Evolutionary conservation across 805 yeast genomes (phyloP), one percentile per base, ranked within the genome.

Genomic region (Schwanniomyces vanrijiae): DNA sequence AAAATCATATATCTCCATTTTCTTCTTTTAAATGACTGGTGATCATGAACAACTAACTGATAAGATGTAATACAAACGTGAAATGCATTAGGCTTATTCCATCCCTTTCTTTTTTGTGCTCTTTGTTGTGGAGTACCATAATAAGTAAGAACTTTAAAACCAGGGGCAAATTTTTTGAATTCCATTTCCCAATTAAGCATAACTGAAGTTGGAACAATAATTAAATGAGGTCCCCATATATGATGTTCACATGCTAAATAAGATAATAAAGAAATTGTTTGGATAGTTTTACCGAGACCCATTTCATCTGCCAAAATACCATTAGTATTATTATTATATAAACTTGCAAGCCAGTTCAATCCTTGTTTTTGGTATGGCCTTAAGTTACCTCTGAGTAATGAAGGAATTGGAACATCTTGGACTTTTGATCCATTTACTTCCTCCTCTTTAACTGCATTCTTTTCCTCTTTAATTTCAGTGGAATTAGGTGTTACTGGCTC

Each of bases 121-220:
- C 99, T 84, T 64, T 94, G 98, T 58, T 89, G 96, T 0, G 98
- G 99, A 13, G 95, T 84, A 0, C 99, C 99, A 59, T 92, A 94
- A 65, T 94, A 94, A 0, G 98, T 94, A 63, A 94, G 62, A 2
- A 94, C 94, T 65, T 95, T 92, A 65, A 94, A 87, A 0, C 99
- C 99, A 0, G 99, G 99, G 0, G 97, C 97, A 74, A 94, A 94
- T 58, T 96, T 82, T 60, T 95, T 94, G 69, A 94, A 91, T 61
- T 94, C 99, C 97, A 95, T 92, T 65, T 94, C 99, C 99, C 99
- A 94, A 61, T 94, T 94, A 45, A 94, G 80, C 84, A 94, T 84
- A 6, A 94, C 99, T 13, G 97, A 89, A 0, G 99, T 94, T 3
- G 99, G 99, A 4, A 94, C 99, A 49, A 94, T 84, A 68, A 94